Base-by-base conservation (phyloP, 2,329 filamentous ascomycete genomes). In the Epichloe glyceriae region DNA sequence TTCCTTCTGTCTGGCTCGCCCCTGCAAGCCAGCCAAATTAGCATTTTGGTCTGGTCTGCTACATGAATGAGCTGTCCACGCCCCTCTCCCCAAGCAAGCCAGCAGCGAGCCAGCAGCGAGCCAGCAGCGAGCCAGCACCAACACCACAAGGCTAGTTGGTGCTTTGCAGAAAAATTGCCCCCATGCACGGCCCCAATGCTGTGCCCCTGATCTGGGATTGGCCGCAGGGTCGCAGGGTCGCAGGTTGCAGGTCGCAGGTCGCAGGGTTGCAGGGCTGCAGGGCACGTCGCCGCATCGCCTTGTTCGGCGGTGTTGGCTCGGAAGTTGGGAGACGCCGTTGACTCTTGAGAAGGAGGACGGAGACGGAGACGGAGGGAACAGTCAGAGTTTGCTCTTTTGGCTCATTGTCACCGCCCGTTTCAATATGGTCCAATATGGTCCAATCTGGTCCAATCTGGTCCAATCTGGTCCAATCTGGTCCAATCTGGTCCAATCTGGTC, bases 371-470 rank as follows among this genome's bases (percentile, higher is more conserved):
- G 22, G 22, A 26, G 22, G 22, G 22, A 26, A 8, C 22, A 8
- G 22, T 2, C 22, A 57, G 44, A 50, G 51, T 49, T 50, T 50
- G 46, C 46, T 46, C 49, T 20, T 42, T 39, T 42, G 54, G 52
- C 60, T 62, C 60, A 63, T 62, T 62, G 63, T 62, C 62, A 65
- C 62, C 62, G 64, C 63, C 59, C 58, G 59, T 62, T 52, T 60
- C 57, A 62, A 64, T 58, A 59, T 62, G 55, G 57, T 59, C 56
- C 56, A n/a, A n/a, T n/a, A n/a, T n/a, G n/a, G n/a, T n/a, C n/a
- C n/a, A n/a, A n/a, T n/a, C n/a, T n/a, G n/a, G n/a, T n/a, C n/a
- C n/a, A n/a, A n/a, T n/a, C n/a, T n/a, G n/a, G n/a, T n/a, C n/a
- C n/a, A n/a, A n/a, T n/a, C n/a, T n/a, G n/a, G n/a, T n/a, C n/a